Percentiles rank a stretch among this genome's conserved stretches.
These are phyloP conservation scores for Penicillium crustosum DNA, from an alignment of 2,329 filamentous ascomycete species.

Conservation along the genomic window DNA sequence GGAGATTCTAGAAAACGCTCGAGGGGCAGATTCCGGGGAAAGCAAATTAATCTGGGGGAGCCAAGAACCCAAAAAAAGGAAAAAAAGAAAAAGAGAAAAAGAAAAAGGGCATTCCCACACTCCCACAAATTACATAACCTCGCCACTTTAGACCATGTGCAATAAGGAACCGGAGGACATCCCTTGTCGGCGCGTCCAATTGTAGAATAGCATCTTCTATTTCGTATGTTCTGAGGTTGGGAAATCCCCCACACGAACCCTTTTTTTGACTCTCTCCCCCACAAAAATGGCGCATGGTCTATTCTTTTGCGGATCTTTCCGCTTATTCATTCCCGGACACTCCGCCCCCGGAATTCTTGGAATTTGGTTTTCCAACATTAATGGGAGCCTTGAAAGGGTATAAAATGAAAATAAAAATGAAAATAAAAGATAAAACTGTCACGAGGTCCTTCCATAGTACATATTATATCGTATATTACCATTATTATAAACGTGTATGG, in stretches of 20 bases:
- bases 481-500: not conserved
- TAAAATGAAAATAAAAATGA: not conserved
- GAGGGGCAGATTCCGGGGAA: constrained; percentile 10
- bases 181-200: constrained; percentile 1
- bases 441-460: not conserved
- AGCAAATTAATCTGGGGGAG: constrained; percentile 5
- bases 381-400: not conserved
- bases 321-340: constrained; percentile 7
- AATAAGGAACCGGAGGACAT: constrained; percentile 10
- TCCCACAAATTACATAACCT: not conserved
- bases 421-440: not conserved
- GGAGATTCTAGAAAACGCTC: constrained; percentile 20
- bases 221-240: constrained; percentile 2
- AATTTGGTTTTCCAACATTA: not conserved
- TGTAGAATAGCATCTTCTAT: not conserved
- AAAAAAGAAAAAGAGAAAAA: not conserved
- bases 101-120: not conserved
- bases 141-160: constrained; percentile 8
- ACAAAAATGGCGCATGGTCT: constrained; percentile 30
- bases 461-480: not conserved
- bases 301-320: constrained; percentile 20
- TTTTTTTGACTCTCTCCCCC: constrained; percentile 22
- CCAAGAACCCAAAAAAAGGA: not conserved
- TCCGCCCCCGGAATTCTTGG: constrained; percentile 13
- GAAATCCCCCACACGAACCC: constrained; percentile 28